Percentiles rank a stretch among this genome's conserved stretches.
Evolutionary conservation across 257 asterid genomes (phyloP).

Genomic region (Solanum etuberosum): DNA sequence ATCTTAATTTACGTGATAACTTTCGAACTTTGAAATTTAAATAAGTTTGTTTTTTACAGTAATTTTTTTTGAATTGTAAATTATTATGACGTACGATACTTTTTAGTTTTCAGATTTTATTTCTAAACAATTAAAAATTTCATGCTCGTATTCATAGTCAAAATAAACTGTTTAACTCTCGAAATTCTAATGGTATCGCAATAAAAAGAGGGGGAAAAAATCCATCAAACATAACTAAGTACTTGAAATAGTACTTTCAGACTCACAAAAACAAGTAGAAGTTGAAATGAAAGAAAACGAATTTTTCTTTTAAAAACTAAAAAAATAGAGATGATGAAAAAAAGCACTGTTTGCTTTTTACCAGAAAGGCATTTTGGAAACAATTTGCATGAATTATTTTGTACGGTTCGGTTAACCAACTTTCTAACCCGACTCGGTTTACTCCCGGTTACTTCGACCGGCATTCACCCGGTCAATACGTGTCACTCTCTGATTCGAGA

Average conservation of each 20-base stretch:
- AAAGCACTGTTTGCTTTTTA: background rate
- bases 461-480: constrained; percentile 30
- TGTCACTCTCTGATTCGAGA: constrained; percentile 14
- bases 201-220: background rate
- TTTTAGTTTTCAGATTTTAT: background rate
- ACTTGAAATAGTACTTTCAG: background rate
- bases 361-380: background rate
- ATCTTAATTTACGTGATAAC: background rate
- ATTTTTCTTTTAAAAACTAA: background rate
- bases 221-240: background rate
- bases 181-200: background rate
- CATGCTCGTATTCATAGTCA: background rate
- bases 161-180: background rate
- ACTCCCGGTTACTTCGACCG: constrained; percentile 25
- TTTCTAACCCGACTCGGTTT: background rate
- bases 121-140: background rate
- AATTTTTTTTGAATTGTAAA: background rate
- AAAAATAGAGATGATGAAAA: background rate
- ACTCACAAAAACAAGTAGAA: background rate
- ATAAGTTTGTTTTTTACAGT: rapidly evolving
- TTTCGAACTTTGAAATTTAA: background rate
- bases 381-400: background rate
- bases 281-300: background rate
- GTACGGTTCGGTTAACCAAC: background rate
- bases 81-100: background rate